These are phyloP conservation scores for Fusarium solani-melongenae DNA, from an alignment of 2,329 filamentous ascomycete species.

Conservation along the genomic window DNA sequence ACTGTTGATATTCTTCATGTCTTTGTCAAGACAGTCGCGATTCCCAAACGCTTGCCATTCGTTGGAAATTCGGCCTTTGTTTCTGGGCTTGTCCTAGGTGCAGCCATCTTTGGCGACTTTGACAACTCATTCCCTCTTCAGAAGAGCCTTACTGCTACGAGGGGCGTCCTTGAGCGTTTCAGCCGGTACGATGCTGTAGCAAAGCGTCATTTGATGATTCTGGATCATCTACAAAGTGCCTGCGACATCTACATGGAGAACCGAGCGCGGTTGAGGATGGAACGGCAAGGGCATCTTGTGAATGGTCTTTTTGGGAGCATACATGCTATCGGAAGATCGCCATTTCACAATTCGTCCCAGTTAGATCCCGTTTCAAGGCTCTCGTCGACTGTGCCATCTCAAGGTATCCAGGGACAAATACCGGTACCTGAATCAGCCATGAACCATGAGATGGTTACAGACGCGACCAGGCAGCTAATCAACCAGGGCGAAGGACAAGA, in stretches of 20 bases:
- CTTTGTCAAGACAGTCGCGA: slow-evolving; percentile 46
- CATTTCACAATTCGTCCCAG: not conserved
- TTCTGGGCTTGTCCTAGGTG: slow-evolving; percentile 56
- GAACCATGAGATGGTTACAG: not conserved
- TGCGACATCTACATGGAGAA: slow-evolving; percentile 39
- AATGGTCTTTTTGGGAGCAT: slow-evolving; percentile 40
- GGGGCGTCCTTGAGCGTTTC: slow-evolving; percentile 40
- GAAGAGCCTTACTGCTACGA: slow-evolving; percentile 38
- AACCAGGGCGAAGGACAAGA: not conserved
- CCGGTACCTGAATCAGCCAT: not conserved
- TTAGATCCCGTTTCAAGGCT: not conserved
- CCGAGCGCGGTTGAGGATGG: slow-evolving; percentile 36
- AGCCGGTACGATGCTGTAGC: slow-evolving; percentile 32
- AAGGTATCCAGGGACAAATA: not conserved
- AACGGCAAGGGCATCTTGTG: slow-evolving; percentile 37
- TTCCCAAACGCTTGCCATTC: slow-evolving; percentile 57
- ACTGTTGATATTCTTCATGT: slow-evolving; percentile 52
- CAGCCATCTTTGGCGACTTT: slow-evolving; percentile 58
- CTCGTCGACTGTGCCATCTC: not conserved
- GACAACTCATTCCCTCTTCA: slow-evolving; percentile 48
- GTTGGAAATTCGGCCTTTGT: slow-evolving; percentile 59
- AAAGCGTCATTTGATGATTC: slow-evolving; percentile 37
- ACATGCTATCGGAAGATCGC: slow-evolving; percentile 32
- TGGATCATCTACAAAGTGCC: slow-evolving; percentile 38
- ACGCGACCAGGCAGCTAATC: slow-evolving; percentile 2